Percentiles rank a stretch among this genome's conserved stretches.
Evolutionary conservation across 768 basidiomycete genomes (phyloP).

Genomic region (Boletus subparvulus): DNA sequence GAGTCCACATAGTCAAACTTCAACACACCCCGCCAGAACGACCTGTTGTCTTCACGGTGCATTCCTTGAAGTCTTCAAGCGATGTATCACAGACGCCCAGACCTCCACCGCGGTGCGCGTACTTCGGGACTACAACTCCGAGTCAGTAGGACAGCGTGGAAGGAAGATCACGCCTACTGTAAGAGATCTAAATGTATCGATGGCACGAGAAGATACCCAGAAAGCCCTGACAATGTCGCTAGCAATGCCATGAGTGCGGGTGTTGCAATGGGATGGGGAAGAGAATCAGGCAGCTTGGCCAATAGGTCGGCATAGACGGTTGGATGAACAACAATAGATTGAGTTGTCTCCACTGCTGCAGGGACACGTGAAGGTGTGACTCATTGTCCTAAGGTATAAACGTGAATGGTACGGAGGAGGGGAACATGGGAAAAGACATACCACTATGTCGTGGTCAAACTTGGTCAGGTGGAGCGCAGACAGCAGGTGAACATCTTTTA

Average conservation of each 20-base stretch:
- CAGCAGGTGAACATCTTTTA: constrained; percentile 72
- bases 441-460: constrained; percentile 62
- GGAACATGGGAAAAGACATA: constrained; percentile 12
- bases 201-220: constrained; percentile 75
- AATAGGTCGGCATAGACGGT: constrained; percentile 58
- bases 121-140: constrained; percentile 70
- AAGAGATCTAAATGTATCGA: constrained; percentile 50
- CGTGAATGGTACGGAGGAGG: not conserved
- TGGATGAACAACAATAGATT: constrained; percentile 74
- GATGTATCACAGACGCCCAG: constrained; percentile 77
- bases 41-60: no score
- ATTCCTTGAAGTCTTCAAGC: constrained; percentile 53
- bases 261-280: constrained; percentile 59
- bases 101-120: constrained; percentile 78
- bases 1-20: no score
- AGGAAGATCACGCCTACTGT: constrained; percentile 56
- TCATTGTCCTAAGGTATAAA: constrained; percentile 58
- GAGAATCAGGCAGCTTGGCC: constrained; percentile 51
- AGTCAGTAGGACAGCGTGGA: constrained; percentile 51
- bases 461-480: constrained; percentile 56
- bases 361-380: constrained; percentile 73
- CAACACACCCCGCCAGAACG: no score
- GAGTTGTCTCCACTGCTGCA: constrained; percentile 76
- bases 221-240: constrained; percentile 64
- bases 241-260: constrained; percentile 61